Evolutionary conservation across 192 early-diverging fungal genomes (phyloP).

Genomic region (Powellomyces hirtus): DNA sequence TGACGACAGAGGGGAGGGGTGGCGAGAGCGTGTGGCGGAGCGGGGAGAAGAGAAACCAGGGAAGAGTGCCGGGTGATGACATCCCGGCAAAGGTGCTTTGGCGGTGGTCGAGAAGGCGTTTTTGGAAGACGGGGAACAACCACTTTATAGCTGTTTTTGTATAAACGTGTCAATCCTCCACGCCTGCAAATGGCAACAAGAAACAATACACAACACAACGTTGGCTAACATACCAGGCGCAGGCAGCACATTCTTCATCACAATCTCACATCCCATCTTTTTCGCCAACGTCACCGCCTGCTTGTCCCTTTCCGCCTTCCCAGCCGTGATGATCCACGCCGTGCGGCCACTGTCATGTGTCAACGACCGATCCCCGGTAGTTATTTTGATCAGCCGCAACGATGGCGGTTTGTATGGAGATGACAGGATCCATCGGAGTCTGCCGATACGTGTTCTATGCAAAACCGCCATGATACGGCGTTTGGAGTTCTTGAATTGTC

Average conservation of each 20-base stretch:
- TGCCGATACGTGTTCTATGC: no score
- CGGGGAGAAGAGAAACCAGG: slow-evolving; percentile 26
- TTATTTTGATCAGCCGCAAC: no score
- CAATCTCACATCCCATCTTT: background rate
- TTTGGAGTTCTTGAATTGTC: no score
- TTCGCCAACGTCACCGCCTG: slow-evolving; percentile 24
- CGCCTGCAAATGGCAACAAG: no score
- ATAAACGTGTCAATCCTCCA: no score
- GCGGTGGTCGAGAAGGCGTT: slow-evolving; percentile 21
- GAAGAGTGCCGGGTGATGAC: slow-evolving; percentile 8
- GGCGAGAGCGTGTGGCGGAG: slow-evolving; percentile 6
- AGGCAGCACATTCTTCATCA: slow-evolving; percentile 23
- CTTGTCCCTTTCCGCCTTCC: slow-evolving; percentile 3
- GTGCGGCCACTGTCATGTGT: no score
- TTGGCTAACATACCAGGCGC: slow-evolving; percentile 11
- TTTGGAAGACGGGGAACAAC: slow-evolving; percentile 34
- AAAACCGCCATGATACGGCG: no score
- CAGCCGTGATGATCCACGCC: slow-evolving; percentile 31
- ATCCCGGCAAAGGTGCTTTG: background rate
- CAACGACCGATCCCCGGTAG: no score
- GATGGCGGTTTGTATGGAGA: no score
- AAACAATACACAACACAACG: no score
- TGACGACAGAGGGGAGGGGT: slow-evolving; percentile 13
- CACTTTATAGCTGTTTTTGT: slow-evolving; percentile 18
- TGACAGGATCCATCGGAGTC: no score